phyloP scores from a whole-genome alignment of 108 stramenopile genomes.

The Nitzschia sp. region DNA sequence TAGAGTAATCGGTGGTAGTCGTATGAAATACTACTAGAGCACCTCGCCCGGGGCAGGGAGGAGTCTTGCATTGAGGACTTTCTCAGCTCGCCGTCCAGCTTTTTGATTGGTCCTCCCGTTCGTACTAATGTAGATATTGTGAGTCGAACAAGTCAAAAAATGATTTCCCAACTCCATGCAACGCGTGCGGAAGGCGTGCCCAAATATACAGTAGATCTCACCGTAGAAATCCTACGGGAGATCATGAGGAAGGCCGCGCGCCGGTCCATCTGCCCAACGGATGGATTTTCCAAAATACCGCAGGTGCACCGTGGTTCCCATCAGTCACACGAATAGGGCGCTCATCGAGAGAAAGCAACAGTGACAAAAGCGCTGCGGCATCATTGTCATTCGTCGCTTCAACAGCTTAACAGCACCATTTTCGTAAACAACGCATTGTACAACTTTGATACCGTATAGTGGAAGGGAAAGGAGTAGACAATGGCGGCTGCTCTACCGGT shows the following conservation, averaged over 20 bases:
- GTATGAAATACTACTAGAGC: no score
- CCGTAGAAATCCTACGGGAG: no score
- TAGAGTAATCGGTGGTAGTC: no score
- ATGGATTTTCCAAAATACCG: slow-evolving; percentile 16
- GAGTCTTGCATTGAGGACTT: no score
- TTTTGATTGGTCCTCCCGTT: no score
- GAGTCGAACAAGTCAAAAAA: no score
- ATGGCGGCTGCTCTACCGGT: slow-evolving; percentile 76
- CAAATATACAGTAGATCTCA: no score
- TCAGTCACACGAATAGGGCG: slow-evolving; percentile 10
- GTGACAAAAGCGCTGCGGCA: background rate
- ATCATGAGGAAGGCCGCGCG: background rate
- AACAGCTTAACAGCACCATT: background rate
- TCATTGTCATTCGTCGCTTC: background rate
- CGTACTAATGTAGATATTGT: no score
- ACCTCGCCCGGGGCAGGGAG: no score
- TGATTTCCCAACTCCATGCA: no score
- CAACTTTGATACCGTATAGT: background rate
- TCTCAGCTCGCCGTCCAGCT: no score
- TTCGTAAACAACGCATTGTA: slow-evolving; percentile 1
- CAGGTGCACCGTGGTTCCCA: slow-evolving; percentile 3
- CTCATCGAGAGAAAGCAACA: slow-evolving; percentile 4
- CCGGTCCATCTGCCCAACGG: slow-evolving; percentile 8
- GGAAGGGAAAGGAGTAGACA: slow-evolving; percentile 12
- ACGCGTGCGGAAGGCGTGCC: no score